phyloP scores from a whole-genome alignment of 495 filamentous ascomycete species.

The Aspergillus campestris region DNA sequence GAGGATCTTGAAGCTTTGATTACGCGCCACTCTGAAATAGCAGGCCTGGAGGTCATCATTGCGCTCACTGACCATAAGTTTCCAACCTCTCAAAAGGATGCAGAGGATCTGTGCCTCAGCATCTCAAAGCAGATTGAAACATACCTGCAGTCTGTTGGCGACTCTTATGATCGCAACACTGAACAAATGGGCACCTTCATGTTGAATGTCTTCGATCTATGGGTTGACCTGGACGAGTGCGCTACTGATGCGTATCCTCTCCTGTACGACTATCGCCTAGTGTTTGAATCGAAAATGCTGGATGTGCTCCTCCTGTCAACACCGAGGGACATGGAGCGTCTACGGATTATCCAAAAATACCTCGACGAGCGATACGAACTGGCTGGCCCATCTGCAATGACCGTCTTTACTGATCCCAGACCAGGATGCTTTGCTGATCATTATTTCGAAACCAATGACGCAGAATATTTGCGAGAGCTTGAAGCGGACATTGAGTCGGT shows the following conservation, averaged over 20 bases:
- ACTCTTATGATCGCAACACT: constrained; percentile 33
- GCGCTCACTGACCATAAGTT: background rate
- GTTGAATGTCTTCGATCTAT: constrained; percentile 50
- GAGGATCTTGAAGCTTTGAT: constrained; percentile 16
- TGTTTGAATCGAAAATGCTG: constrained; percentile 40
- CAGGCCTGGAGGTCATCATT: constrained; percentile 18
- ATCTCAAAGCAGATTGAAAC: constrained; percentile 27
- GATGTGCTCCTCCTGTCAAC: constrained; percentile 40
- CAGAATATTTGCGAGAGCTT: constrained; percentile 16
- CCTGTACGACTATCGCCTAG: constrained; percentile 43
- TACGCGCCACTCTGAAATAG: constrained; percentile 17
- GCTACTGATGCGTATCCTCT: constrained; percentile 33
- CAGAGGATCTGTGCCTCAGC: constrained; percentile 18
- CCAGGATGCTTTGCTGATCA: constrained; percentile 34
- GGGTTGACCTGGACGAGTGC: constrained; percentile 47
- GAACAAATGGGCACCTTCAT: constrained; percentile 48
- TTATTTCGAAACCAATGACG: constrained; percentile 28
- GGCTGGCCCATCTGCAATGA: constrained; percentile 9
- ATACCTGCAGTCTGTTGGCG: constrained; percentile 22
- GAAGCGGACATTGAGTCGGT: constrained; percentile 22
- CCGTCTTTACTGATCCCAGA: constrained; percentile 35
- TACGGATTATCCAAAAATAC: constrained; percentile 40
- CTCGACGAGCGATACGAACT: constrained; percentile 24
- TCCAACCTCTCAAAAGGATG: background rate
- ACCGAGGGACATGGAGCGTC: constrained; percentile 35